Base-by-base conservation (phyloP, 192 early-diverging fungal genomes). In the Thamnidium elegans region DNA sequence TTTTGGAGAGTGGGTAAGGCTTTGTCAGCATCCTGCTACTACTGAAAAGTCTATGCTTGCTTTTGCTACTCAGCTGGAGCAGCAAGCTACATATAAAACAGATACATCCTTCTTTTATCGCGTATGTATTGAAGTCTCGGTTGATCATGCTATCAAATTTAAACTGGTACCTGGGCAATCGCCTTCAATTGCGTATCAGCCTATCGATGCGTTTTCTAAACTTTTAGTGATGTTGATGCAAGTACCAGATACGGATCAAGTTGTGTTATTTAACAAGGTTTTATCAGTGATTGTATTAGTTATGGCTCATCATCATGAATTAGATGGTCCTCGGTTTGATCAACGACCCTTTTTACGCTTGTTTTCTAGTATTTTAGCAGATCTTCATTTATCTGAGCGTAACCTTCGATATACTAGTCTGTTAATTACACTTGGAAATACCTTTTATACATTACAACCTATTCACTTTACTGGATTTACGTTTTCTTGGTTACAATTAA, bases 401-500 rank as follows among this genome's bases (percentile, higher is more conserved):
- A 72, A 82, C 21, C 67, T 90, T 39, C 87, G 87, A 51, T 88
- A 90, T 61, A 86, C 87, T 65, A 86, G 87, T 67, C 82, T 93
- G 58, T 72, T 93, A 52, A 87, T 79, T 17, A 79, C 86, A 21
- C 80, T 91, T 46, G 85, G 84, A 65, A 89, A 90, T 62, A 88
- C 92, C 10, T 87, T 99, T 74, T 81, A 88, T 67, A 87, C 92
- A 1, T 66, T 99, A 51, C 87, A 89, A 65, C 96, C 96, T 13
- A 65, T 82, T 20, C 84, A 87, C 58, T 85, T 97, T 63, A 94
- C 96, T 50, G 93, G 92, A 8, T 96, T 97, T 70, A 87, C 88
- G 31, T 95, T 94, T 72, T 89, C 90, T 44, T 99, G 96, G 95
- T 76, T 97, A 21, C 89, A 90, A 74, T 78, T 99, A 60, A 89